phyloP scores from a whole-genome alignment of 2,329 filamentous ascomycete species.

The Tolypocladium album region DNA sequence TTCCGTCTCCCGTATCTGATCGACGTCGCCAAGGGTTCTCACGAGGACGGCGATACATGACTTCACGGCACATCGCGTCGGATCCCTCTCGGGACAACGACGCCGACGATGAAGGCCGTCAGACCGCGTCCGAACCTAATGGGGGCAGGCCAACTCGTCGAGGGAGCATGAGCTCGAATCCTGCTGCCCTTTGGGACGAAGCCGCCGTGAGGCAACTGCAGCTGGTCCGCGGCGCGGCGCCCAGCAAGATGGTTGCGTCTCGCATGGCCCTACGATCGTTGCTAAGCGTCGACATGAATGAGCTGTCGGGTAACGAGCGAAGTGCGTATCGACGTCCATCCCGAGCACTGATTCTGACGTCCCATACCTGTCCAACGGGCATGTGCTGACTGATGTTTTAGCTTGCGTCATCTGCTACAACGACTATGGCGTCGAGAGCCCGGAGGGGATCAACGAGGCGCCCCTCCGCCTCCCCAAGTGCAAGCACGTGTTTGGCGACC shows the following conservation, averaged over 20 bases:
- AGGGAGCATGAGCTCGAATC: background rate
- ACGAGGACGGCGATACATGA: conserved; percentile 15
- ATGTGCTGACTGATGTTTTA: conserved; percentile 15
- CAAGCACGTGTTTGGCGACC: conserved; percentile 53
- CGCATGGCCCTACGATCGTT: conserved; percentile 34
- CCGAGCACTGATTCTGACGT: background rate
- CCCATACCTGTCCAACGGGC: background rate
- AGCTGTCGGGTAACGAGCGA: conserved; percentile 33
- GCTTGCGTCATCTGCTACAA: conserved; percentile 56
- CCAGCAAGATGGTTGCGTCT: conserved; percentile 36
- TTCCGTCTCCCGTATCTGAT: conserved; percentile 10
- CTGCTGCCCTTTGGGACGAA: conserved; percentile 13
- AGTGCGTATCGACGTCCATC: conserved; percentile 25
- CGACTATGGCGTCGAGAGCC: conserved; percentile 44
- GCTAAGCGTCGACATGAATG: conserved; percentile 32
- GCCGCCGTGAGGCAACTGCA: conserved; percentile 29
- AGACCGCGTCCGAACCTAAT: background rate
- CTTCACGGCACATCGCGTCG: conserved; percentile 10
- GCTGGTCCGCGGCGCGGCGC: conserved; percentile 31
- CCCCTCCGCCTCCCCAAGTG: conserved; percentile 50
- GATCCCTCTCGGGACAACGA: conserved; percentile 13
- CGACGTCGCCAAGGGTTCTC: conserved; percentile 14
- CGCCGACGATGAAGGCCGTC: conserved; percentile 3
- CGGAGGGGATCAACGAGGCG: conserved; percentile 46
- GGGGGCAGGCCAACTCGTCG: background rate